Evolutionary conservation across 2,329 filamentous ascomycete genomes (phyloP), one percentile per base, ranked within the genome.

Genomic region (Stachybotrys chartarum): DNA sequence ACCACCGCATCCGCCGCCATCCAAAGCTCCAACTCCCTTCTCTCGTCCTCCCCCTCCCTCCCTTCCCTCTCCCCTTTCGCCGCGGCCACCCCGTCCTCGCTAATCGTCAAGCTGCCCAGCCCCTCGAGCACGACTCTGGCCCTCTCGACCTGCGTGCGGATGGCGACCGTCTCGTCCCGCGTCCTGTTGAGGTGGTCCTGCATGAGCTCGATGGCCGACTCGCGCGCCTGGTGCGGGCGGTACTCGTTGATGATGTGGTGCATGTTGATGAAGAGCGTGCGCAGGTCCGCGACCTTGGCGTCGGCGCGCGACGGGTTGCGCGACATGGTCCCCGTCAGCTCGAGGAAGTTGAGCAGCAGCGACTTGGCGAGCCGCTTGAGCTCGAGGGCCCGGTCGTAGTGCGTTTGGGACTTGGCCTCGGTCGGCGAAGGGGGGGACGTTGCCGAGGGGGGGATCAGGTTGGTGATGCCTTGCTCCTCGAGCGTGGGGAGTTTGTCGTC

Each of bases 171-270:
- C 72, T 97, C 91, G 54, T 81, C 82, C 61, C 81, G 83, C 55
- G 86, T 87, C 61, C 78, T 80, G 62, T 90, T 85, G 32, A 96
- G 74, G 65, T 93, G 88, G 61, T 88, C 86, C 72, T 96, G 89
- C 88, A 97, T 91, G 76, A 93, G 82, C 61, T 87, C 74, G 35
- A 96, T 96, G 56, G 96, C 77, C 31, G 87, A 91, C 74, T 97
- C 92, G 49, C 93, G 77, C 30, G 92, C 91, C 73, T 97, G 93
- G 68, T 97, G 92, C 10, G 92, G 92, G 35, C 93, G 82, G 72
- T 96, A 97, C 70, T 96, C 87, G 70, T 99, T 99, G 61, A 97
- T 84, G 54, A 96, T 80, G 66, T 95, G 90, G 72, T 97, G 91
- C 66, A 95, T 88, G 70, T 97, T 97, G 70, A 93, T 86, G 59